Evolutionary conservation across 2,329 filamentous ascomycete genomes (phyloP).

Genomic region (Colletotrichum plurivorum): DNA sequence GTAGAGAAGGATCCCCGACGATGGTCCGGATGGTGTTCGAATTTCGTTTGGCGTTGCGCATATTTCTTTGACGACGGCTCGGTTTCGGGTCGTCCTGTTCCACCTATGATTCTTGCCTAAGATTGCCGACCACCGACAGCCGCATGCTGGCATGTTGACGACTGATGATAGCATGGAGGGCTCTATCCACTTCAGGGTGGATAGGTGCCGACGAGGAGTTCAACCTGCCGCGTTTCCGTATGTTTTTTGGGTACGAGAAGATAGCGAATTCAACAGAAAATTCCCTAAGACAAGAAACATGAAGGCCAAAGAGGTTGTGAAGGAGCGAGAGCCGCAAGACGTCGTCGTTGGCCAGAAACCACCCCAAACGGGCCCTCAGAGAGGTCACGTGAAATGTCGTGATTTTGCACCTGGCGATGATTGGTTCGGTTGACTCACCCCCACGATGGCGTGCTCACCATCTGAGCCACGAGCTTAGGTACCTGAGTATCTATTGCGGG

Average conservation of each 20-base stretch:
- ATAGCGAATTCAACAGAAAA: slow-evolving; percentile 35
- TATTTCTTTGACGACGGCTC: slow-evolving; percentile 19
- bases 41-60: slow-evolving; percentile 19
- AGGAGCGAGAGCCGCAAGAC: slow-evolving; percentile 33
- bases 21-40: not conserved
- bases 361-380: slow-evolving; percentile 18
- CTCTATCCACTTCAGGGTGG: slow-evolving; percentile 28
- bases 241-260: slow-evolving; percentile 30
- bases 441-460: slow-evolving; percentile 38
- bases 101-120: slow-evolving; percentile 9
- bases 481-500: not conserved
- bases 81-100: slow-evolving; percentile 25
- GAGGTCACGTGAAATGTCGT: slow-evolving; percentile 43
- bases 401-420: slow-evolving; percentile 37
- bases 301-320: slow-evolving; percentile 33
- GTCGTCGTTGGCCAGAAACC: slow-evolving; percentile 35
- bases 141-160: slow-evolving; percentile 34
- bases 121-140: slow-evolving; percentile 25
- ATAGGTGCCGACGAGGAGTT: slow-evolving; percentile 25
- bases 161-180: slow-evolving; percentile 34
- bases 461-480: not conserved
- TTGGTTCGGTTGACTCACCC: slow-evolving; percentile 26
- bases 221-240: slow-evolving; percentile 33
- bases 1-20: slow-evolving; percentile 40
- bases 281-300: slow-evolving; percentile 7